Base-by-base conservation (phyloP, 177 flowering plant species). In the Tripterygium wilfordii region DNA sequence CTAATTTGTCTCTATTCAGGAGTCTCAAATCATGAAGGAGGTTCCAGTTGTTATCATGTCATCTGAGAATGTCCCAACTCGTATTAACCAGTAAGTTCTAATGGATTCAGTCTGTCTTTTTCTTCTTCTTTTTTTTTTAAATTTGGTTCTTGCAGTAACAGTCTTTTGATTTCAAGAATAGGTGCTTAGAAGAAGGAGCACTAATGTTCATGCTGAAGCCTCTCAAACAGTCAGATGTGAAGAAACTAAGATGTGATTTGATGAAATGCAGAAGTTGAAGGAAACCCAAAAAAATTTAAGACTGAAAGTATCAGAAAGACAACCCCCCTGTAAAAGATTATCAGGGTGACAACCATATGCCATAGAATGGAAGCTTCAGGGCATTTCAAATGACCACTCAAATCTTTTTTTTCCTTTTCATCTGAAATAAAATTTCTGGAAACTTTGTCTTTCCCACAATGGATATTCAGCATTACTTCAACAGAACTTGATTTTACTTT, bases 1-100 rank as follows among this genome's bases (percentile, higher is more conserved):
- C n/a, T n/a, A n/a, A n/a, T 35, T 35, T 35, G 4, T 10, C n/a
- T 13, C 2, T 13, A 24, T 22, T 57, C 77, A 84, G 85, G 76
- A 76, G 47, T 82, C 92, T 15, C 68, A 82, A 0, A 33, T 21
- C 1, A 36, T 74, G 53, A 74, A 51, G 63, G 84, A 79, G 42
- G 70, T 84, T 31, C 88, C 92, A 2, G 88, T 84, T 0, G 79
- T 84, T 24, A 62, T 84, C 10, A 42, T 82, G 62, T 84, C 92
- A n/a, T 84, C 92, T 5, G 88, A 84, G 64, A 74, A 82, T 42
- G 49, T 75, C 18, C 84, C 84, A 8, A 71, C 80, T 18, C 65
- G 88, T 12, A 79, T 84, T 25, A 68, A 51, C 70, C 60, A 74
- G 87, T 79, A 71, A 69, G 12, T 38, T 10, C 18, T 12, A 8